Evolutionary conservation across 73 alveolate genomes (phyloP), one percentile per base, ranked within the genome.

Genomic region (Blepharisma japonicum): DNA sequence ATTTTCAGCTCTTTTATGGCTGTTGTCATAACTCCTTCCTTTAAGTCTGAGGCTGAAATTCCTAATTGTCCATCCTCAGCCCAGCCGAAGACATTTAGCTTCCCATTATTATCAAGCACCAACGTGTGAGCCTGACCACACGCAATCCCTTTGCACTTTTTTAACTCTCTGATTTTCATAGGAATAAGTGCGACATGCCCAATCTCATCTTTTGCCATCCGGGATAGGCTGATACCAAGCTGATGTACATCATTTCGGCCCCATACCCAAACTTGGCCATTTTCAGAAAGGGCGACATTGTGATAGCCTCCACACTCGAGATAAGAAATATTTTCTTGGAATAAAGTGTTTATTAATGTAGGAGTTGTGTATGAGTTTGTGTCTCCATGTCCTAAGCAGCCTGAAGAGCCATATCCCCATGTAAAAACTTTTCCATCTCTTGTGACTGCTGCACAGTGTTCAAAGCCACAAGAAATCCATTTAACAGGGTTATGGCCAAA

Each of bases 331-430:
- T 45, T 7, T 55, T 53, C 39, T n/a, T 79, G 45, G 25, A 49
- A 46, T 53, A 68, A n/a, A 45, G 32, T 6, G 18, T n/a, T 6
- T 38, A 42, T 39, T 71, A 21, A 6, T 84, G 78, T 23, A 70
- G 77, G 71, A 78, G 77, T 8, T 87, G 94, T 55, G 74, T 9
- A 25, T 76, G 56, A 55, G 66, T 80, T 3, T 85, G 78, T 68
- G 56, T 79, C 66, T 2, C 87, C 89, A 80, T 88, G 95, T 3
- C 95, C 95, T 1, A 88, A 70, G 45, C 91, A 85, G 6, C 95
- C 95, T 6, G 90, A 80, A n/a, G 90, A 92, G 4, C 95, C 95
- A 85, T 79, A 88, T 27, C 95, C 95, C 92, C 95, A 88, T n/a
- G 90, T 53, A 0, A 83, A 86, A 6, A 88, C 85, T 68, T 81